Evolutionary conservation across 2,329 filamentous ascomycete genomes (phyloP), one percentile per base, ranked within the genome.

Genomic region (Fusarium newnesense): DNA sequence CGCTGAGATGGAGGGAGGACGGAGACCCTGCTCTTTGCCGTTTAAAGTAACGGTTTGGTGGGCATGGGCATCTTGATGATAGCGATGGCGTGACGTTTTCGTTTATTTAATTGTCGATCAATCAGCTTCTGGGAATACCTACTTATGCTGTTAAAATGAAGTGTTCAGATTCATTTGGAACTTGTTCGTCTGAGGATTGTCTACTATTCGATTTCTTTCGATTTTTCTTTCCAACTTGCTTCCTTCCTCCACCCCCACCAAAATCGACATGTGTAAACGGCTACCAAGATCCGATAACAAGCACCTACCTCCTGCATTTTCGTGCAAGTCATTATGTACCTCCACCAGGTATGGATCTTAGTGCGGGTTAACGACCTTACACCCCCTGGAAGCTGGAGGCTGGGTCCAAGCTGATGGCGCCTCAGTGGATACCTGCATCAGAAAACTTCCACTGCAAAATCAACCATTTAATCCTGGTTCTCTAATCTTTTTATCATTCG

Each of bases 301-400:
- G 65, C 63, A 68, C 70, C 73, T 70, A 46, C 56, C 44, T 60
- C 59, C 61, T 69, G 60, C 64, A 74, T 68, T 74, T 60, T 60
- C 39, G 61, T 66, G 67, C 67, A 70, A 70, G 60, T 70, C 67
- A 69, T 69, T 65, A 40, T 59, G 60, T 52, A 70, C 70, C 67
- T 67, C 56, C 56, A 59, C 56, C 32, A 70, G 56, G 24, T 66
- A 65, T 52, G 42, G 56, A 37, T 59, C 56, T 44, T 67, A 60
- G 61, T 50, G 54, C 52, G 53, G 50, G 62, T 58, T 39, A 54
- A 49, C 58, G 60, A 63, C 64, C 54, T 59, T 56, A 34, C 63
- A 53, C 62, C 59, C 56, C 70, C 60, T 66, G 47, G 46, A 60
- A 39, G 67, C 53, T 70, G 52, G 53, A 70, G 67, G 53, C 26